Conservation (phyloP, 208 protist genomes). For the Trypanosoma lewisi region DNA sequence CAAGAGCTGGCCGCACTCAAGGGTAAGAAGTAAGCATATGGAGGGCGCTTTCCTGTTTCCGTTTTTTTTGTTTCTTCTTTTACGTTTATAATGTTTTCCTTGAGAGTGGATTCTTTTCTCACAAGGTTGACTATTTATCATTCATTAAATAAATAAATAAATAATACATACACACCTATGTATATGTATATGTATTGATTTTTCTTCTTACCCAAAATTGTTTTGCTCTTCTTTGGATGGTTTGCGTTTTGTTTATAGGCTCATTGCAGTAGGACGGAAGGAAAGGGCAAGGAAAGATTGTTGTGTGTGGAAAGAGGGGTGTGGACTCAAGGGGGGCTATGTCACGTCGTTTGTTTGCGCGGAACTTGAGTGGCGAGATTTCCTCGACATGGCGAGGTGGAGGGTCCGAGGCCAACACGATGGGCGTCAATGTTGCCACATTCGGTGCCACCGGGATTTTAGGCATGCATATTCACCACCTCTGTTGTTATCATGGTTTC, state of each 20-base stretch:
- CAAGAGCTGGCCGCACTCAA: constrained; percentile 51
- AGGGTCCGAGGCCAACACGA: constrained; percentile 71
- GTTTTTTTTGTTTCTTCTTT: too few relatives aligned
- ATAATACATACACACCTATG: too few relatives aligned
- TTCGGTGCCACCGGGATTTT: constrained; percentile 87
- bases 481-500: constrained; percentile 79
- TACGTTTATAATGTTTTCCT: too few relatives aligned
- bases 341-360: constrained; percentile 85
- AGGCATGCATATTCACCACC: constrained; percentile 68
- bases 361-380: constrained; percentile 86
- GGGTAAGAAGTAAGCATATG: constrained; percentile 34
- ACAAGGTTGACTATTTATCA: too few relatives aligned
- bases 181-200: too few relatives aligned
- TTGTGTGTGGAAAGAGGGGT: not conserved
- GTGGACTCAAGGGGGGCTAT: constrained; percentile 28
- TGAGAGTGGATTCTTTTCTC: too few relatives aligned
- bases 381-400: constrained; percentile 79
- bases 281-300: too few relatives aligned
- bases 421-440: constrained; percentile 83
- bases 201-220: constrained; percentile 13
- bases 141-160: too few relatives aligned
- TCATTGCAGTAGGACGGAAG: constrained; percentile 6
- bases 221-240: not conserved
- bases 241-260: not conserved
- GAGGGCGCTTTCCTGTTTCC: constrained; percentile 21